Conservation (phyloP, 2,329 filamentous ascomycete species). For the Paecilomyces formosus region DNA sequence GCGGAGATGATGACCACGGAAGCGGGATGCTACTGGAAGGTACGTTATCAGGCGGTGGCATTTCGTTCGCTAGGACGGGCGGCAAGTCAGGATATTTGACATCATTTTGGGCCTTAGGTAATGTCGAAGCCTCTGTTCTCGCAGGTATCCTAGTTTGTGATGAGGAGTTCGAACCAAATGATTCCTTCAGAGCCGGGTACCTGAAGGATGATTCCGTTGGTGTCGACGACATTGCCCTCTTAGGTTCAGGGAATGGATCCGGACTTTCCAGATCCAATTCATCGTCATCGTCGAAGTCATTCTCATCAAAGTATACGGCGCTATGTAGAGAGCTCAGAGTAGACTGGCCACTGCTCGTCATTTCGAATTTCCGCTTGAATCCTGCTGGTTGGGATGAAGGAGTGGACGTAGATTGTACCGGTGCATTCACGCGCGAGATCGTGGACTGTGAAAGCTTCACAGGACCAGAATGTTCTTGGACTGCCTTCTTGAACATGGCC, state of each 20-base stretch:
- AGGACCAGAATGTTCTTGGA: conserved; percentile 27
- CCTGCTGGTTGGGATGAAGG: conserved; percentile 19
- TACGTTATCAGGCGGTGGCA: conserved; percentile 10
- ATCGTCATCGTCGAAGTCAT: conserved; percentile 81
- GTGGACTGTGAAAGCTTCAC: conserved; percentile 27
- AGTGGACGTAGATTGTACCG: conserved; percentile 10
- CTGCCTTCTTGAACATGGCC: conserved; percentile 35
- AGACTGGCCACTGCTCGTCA: conserved; percentile 19
- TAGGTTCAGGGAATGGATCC: conserved; percentile 19
- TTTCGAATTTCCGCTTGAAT: conserved; percentile 33
- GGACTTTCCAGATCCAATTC: conserved; percentile 52
- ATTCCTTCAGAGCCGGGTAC: background rate
- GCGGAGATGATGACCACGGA: conserved; percentile 62
- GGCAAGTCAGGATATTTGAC: conserved; percentile 31
- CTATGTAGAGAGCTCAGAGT: conserved; percentile 37
- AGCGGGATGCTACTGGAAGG: conserved; percentile 51
- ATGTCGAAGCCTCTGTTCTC: conserved; percentile 5
- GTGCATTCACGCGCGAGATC: conserved; percentile 18
- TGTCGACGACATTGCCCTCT: background rate
- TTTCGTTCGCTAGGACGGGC: conserved; percentile 17
- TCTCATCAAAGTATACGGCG: conserved; percentile 60
- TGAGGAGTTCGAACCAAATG: background rate
- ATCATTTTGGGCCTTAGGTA: conserved; percentile 11
- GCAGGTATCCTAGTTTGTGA: background rate
- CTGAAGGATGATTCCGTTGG: conserved; percentile 9